phyloP scores from a whole-genome alignment of 179 eudicot genomes.

The Heliamphora pulchella region DNA sequence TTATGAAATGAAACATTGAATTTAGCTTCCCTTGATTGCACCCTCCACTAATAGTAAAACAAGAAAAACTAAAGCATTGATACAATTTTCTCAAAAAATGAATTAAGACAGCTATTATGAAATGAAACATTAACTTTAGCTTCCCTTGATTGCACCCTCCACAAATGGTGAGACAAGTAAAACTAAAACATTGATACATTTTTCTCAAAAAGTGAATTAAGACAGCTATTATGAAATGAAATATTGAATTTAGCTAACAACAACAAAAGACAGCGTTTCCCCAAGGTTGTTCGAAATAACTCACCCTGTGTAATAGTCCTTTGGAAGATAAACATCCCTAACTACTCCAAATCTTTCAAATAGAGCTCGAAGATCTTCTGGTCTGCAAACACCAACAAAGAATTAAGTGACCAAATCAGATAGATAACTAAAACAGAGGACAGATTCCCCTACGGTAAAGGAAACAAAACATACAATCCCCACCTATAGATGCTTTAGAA shows the following conservation, averaged over 20 bases:
- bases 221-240: neutral
- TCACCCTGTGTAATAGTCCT: slow-evolving; percentile 69
- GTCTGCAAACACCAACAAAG: slow-evolving; percentile 30
- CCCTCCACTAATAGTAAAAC: neutral
- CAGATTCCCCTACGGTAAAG: neutral
- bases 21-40: neutral
- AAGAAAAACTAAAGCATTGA: neutral
- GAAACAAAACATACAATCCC: neutral
- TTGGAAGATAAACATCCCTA: slow-evolving; percentile 62
- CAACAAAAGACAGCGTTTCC: neutral
- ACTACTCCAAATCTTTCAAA: slow-evolving; percentile 64
- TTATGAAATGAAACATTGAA: too few species aligned
- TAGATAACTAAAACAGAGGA: neutral
- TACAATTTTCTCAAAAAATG: too few species aligned
- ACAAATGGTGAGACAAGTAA: neutral
- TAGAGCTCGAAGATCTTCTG: slow-evolving; percentile 64
- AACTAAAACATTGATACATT: neutral
- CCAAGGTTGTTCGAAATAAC: slow-evolving; percentile 8
- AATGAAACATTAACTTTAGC: too few species aligned
- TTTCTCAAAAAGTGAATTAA: neutral
- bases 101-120: too few species aligned
- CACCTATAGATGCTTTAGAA: neutral
- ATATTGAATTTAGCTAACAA: neutral
- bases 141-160: neutral
- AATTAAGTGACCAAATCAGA: neutral